Base-by-base conservation (phyloP, 176 grass and related monocot genomes). In the Lolium multiflorum region DNA sequence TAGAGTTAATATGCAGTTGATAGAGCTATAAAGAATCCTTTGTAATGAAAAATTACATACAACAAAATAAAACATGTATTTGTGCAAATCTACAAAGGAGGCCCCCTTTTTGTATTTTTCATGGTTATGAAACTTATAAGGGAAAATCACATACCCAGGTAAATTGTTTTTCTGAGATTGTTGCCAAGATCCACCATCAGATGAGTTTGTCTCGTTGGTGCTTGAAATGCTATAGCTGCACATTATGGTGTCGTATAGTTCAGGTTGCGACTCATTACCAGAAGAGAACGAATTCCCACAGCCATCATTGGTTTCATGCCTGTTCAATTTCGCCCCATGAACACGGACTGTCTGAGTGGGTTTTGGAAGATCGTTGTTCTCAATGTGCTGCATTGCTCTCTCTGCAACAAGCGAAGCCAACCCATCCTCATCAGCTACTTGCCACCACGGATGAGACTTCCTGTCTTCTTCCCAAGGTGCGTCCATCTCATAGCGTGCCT, bases 301-400 rank as follows among this genome's bases (percentile, higher is more conserved):
- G 17, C 61, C 77, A 63, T 91, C 71, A n/a, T 87, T 78, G 18
- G 59, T 84, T 64, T 74, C 86, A 74, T 56, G 79, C 17, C 37
- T 49, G 52, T 63, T 69, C 49, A 86, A 48, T 52, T 73, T 66
- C 51, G 80, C 21, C 26, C 58, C 77, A 14, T 56, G 58, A 92
- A 83, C 54, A 59, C 54, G 56, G 18, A 84, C 46, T 17, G 61
- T 83, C 73, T 94, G 88, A 15, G 84, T 84, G 9, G 97, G 90
- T 72, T 49, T 96, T 77, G 97, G 97, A n/a, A 96, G 91, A 86
- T 99, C 97, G 8, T 90, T 93, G 49, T 94, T 96, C 51, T 89
- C 94, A 63, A 96, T 86, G 67, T 90, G 87, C 56, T 93, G 86
- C 75, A 88, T 59, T 88, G 90, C 88, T 79, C 90, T 96, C 54